These are phyloP conservation scores for Esteya vermicola DNA, from an alignment of 2,329 filamentous ascomycete genomes.

Conservation along the genomic window DNA sequence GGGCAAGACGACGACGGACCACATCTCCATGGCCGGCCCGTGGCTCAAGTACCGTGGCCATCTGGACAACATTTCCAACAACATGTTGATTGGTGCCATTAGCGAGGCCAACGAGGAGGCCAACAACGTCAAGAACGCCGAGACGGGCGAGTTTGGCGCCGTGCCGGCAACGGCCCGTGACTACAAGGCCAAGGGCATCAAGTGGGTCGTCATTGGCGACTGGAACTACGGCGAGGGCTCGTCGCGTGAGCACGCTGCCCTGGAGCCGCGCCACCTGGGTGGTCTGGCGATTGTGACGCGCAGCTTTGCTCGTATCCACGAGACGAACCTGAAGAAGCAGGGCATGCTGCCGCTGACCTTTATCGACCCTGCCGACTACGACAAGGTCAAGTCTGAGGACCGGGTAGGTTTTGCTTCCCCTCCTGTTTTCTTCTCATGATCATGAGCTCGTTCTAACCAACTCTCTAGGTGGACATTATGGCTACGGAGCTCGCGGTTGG, in stretches of 20 bases:
- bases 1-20: conserved; percentile 94
- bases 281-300: conserved; percentile 93
- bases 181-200: conserved; percentile 94
- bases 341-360: conserved; percentile 99
- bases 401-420: conserved; percentile 41
- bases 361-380: conserved; percentile 86
- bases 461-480: conserved; percentile 61
- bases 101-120: conserved; percentile 93
- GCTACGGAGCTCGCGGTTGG: conserved; percentile 83
- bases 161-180: conserved; percentile 91
- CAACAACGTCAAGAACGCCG: conserved; percentile 92
- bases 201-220: conserved; percentile 96
- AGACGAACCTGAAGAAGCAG: conserved; percentile 99
- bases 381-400: conserved; percentile 88
- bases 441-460: conserved; percentile 8
- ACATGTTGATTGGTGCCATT: conserved; percentile 96
- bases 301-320: conserved; percentile 97
- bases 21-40: conserved; percentile 93
- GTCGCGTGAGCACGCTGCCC: conserved; percentile 94
- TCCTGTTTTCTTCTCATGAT: too few species aligned
- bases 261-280: conserved; percentile 93
- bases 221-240: conserved; percentile 99
- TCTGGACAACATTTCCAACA: conserved; percentile 99
- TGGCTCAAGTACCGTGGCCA: conserved; percentile 99
- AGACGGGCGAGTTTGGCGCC: conserved; percentile 69